Evolutionary conservation across 164 flowering plant species (phyloP), one percentile per base, ranked within the genome.

Genomic region (Platanus orientalis): DNA sequence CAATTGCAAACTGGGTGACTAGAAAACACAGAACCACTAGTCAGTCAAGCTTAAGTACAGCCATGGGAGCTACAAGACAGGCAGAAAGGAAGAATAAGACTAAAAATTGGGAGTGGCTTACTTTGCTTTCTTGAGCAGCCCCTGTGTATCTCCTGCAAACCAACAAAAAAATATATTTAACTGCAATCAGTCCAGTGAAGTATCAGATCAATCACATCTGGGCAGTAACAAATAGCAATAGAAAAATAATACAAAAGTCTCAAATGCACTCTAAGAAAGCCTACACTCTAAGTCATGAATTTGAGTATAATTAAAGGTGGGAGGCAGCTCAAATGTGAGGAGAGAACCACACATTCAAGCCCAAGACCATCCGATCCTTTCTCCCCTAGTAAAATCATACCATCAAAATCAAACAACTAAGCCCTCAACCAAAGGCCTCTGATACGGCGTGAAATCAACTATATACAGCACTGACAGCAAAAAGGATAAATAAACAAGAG

Each of bases 131-230:
- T 70, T 81, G 86, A 55, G 86, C 84, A 67, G 77, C 65, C 25
- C 65, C 69, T 1, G 76, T 81, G 47, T 83, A 84, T 54, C 83
- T 78, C 72, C 98, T 86, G 87, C 66, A 76, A 24, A 53, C 4
- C 60, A 65, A 58, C 58, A 60, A 30, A 20, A 61, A n/a, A n/a
- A 19, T 47, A 49, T 36, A 56, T 36, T 17, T 0, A 58, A 54
- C 56, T 53, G 59, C 39, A 51, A 27, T 65, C 26, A 73, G 69
- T 24, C 17, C 54, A 62, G 6, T 13, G 26, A 26, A 50, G 13
- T 25, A 27, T 16, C 25, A 52, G 16, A 2, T 6, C 40, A 55
- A 32, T 32, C 5, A 9, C 39, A 32, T 32, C 39, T 4, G 39
- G n/a, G 39, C 9, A 32, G 39, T 32, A 32, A 9, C 39, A 32